Evolutionary conservation across 1,284 basidiomycete genomes (phyloP).

Genomic region (Heterobasidion occidentale): DNA sequence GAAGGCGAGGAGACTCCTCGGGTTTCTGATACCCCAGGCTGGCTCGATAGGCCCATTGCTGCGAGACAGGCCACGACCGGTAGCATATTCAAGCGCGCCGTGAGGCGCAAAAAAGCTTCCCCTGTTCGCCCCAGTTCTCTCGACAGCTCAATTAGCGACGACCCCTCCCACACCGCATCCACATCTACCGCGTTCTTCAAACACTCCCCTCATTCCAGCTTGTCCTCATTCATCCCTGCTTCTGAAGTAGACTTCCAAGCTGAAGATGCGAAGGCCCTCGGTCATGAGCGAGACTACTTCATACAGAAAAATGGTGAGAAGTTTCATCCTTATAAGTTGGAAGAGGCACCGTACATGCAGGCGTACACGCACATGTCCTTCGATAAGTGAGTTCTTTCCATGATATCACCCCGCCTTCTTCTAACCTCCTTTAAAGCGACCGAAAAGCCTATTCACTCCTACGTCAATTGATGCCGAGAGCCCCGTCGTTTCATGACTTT

Average conservation of each 20-base stretch:
- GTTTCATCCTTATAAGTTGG: slow-evolving; percentile 41
- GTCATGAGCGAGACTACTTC: slow-evolving; percentile 4
- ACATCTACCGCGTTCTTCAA: neutral
- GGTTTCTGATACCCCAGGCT: neutral
- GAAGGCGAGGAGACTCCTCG: neutral
- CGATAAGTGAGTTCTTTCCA: slow-evolving; percentile 41
- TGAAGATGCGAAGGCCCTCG: neutral
- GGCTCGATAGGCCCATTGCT: neutral
- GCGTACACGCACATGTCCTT: slow-evolving; percentile 49
- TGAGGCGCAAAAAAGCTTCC: neutral
- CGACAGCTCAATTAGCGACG: neutral
- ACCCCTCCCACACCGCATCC: neutral
- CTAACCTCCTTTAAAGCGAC: slow-evolving; percentile 34
- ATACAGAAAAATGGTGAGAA: slow-evolving; percentile 23
- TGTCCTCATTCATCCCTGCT: neutral
- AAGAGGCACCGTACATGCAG: slow-evolving; percentile 55
- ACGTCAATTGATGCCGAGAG: slow-evolving; percentile 37
- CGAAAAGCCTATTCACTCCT: slow-evolving; percentile 44
- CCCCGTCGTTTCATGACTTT: slow-evolving; percentile 54
- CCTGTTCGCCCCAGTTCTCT: neutral
- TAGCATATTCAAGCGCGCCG: neutral
- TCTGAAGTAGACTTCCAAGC: neutral
- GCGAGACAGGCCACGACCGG: neutral
- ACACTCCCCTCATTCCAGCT: slow-evolving; percentile 1
- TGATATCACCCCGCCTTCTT: neutral